Percentiles rank a stretch among this genome's conserved stretches.
phyloP scores from a whole-genome alignment of 208 protist genomes.

The Leishmania tropica region DNA sequence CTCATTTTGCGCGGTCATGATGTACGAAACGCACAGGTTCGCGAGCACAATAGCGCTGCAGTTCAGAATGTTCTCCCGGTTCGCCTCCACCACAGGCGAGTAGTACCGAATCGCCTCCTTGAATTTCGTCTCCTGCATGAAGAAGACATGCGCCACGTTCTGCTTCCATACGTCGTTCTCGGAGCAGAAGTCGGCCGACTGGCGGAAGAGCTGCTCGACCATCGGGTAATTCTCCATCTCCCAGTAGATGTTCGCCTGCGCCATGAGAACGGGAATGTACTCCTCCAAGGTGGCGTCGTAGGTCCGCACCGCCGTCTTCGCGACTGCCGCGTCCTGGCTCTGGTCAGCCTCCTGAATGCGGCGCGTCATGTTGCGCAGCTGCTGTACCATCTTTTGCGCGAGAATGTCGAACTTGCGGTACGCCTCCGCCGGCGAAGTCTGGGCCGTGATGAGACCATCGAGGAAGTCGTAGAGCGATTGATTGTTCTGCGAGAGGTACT shows the following conservation, averaged over 20 bases:
- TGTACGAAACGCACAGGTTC: conserved; percentile 98
- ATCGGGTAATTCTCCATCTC: conserved; percentile 96
- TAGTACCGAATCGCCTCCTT: conserved; percentile 97
- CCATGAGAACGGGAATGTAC: conserved; percentile 97
- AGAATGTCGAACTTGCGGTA: conserved; percentile 97
- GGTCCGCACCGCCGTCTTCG: conserved; percentile 81
- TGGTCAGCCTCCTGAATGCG: conserved; percentile 95
- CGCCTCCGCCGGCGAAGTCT: conserved; percentile 95
- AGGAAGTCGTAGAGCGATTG: conserved; percentile 96
- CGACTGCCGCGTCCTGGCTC: conserved; percentile 83
- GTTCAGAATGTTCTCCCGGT: conserved; percentile 92
- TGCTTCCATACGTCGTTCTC: conserved; percentile 98
- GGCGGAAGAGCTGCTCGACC: conserved; percentile 95
- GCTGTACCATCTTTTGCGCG: conserved; percentile 93
- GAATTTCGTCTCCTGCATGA: conserved; percentile 98
- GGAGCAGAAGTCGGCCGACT: conserved; percentile 96
- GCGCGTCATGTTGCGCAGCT: conserved; percentile 95
- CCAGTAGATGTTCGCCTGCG: conserved; percentile 98
- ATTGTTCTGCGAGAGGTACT: conserved; percentile 92
- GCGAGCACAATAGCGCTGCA: conserved; percentile 97
- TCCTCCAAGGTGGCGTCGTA: conserved; percentile 95
- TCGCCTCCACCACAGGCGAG: conserved; percentile 94
- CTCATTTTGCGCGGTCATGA: conserved; percentile 97
- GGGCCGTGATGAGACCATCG: conserved; percentile 94
- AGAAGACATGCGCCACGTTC: conserved; percentile 97